These are phyloP conservation scores for Pseudoturritis turrita DNA, from an alignment of 345 rosid genomes.

Conservation along the genomic window DNA sequence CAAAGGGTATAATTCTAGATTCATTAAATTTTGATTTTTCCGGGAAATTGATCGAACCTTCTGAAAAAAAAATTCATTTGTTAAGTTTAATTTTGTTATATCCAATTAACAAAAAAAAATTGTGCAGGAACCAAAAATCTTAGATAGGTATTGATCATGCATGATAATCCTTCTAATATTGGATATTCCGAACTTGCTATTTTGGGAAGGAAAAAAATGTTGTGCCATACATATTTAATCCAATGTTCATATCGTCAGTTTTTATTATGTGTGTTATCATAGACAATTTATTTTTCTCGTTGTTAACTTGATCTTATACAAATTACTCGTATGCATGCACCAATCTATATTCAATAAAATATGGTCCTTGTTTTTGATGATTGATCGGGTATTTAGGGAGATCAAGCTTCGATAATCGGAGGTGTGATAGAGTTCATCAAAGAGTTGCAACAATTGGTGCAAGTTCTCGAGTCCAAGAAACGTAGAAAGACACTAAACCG, in stretches of 20 bases:
- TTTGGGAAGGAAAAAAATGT: not conserved
- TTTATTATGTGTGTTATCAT: not conserved
- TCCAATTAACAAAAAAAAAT: not conserved
- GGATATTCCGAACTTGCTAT: not conserved
- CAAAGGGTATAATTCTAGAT: not conserved
- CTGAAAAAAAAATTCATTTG: too few species aligned
- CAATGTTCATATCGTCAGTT: not conserved
- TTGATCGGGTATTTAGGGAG: conserved; percentile 50
- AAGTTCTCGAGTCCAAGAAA: conserved; percentile 84
- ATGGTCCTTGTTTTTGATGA: not conserved
- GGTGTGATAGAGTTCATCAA: conserved; percentile 90
- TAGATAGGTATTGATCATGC: not conserved
- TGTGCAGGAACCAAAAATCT: not conserved
- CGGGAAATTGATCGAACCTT: not conserved
- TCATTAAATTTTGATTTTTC: not conserved
- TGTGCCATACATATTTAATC: not conserved
- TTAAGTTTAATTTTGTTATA: too few species aligned
- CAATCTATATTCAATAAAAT: not conserved
- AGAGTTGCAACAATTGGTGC: conserved; percentile 77
- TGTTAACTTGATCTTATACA: not conserved
- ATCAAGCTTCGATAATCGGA: conserved; percentile 93
- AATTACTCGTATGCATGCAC: conserved; percentile 4
- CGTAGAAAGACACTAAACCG: conserved; percentile 71
- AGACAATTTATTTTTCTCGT: not conserved
- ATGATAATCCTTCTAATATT: not conserved